Evolutionary conservation across 2,329 filamentous ascomycete genomes (phyloP), one percentile per base, ranked within the genome.

Genomic region (Rachicladosporium sp.): DNA sequence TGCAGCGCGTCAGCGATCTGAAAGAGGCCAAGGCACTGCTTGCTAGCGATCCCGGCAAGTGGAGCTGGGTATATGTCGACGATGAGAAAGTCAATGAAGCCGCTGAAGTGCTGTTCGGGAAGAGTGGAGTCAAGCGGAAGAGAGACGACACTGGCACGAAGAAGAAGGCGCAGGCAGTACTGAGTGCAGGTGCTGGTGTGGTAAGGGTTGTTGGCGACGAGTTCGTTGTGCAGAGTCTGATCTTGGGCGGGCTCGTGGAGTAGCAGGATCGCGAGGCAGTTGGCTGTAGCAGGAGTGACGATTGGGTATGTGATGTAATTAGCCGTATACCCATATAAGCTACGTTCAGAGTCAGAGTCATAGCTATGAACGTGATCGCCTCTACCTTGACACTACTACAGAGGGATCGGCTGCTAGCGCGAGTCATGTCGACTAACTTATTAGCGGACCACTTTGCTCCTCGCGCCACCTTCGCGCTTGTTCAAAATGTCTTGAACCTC

Each of bases 191-290:
- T 40, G 37, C 35, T 55, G 69, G 9, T 67, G 70, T 62, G 44
- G 67, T 87, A 30, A 73, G 71, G 46, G 71, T 91, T 33, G 73
- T 93, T 38, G 81, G 79, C 41, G 81, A 93, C 57, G 89, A 96
- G 61, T 77, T 89, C 55, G 77, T 96, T 13, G 79, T 93, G 40
- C 89, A 98, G 67, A 95, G 87, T 59, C 66, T 96, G 43, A 95
- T 98, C 46, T 59, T 94, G 37, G 89, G 88, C 1, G 75, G 78
- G 44, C 63, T 95, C 49, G 74, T 87, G 38, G 80, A 84, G 12
- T 56, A 27, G 23, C 5, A 8, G 6, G 23, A 27, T 27, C 23
- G 23, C 6, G 6, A 7, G 23, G 5, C 23, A 27, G 7, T 27
- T 27, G 23, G 23, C 23, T 27, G 23, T 27, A 27, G 23, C 23